Evolutionary conservation across 352 stramenopile genomes (phyloP), one percentile per base, ranked within the genome.

Genomic region (Blastocystis sp.): DNA sequence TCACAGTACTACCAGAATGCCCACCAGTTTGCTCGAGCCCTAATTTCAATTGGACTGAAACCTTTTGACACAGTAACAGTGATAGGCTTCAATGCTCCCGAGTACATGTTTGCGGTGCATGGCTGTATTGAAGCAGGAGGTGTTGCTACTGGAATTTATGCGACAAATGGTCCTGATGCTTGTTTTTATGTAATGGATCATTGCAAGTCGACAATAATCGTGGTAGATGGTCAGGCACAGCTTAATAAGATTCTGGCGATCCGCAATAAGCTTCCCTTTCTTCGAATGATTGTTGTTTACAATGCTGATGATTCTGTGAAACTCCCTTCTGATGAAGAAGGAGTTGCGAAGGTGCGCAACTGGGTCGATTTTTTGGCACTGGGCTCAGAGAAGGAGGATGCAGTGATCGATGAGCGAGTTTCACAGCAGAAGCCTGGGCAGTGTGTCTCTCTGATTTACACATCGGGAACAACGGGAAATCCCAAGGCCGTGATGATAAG

Each of bases 401-500:
- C 91, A 54, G 92, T 91, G 37, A 89, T 96, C 1, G 79, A 94
- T 66, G 90, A 93, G 50, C 90, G 93, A 56, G 95, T 96, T 87
- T 92, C 93, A 37, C 91, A 90, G 3, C 93, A 95, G 90, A 94
- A 95, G 88, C 94, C 94, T 0, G 93, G 94, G 53, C 92, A 96
- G 90, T 96, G 94, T 91, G 95, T 93, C 91, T 93, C 93, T 90
- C 92, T 96, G 68, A 96, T 97, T 87, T 97, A 96, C 92, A 97
- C 94, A 82, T 96, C 93, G n/a, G 94, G 94, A 76, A 97, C 94
- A 70, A 97, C 94, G 20, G 94, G 94, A 41, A 92, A 95, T 89
- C 94, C 94, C 9, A 97, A 97, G 91, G 94, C 94, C 18, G 94
- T 96, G 20, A 97, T 97, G 94, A 94, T 97, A 78, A 95, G 92